Evolutionary conservation across 805 yeast genomes (phyloP).

Genomic region (Yarrowia osloensis): DNA sequence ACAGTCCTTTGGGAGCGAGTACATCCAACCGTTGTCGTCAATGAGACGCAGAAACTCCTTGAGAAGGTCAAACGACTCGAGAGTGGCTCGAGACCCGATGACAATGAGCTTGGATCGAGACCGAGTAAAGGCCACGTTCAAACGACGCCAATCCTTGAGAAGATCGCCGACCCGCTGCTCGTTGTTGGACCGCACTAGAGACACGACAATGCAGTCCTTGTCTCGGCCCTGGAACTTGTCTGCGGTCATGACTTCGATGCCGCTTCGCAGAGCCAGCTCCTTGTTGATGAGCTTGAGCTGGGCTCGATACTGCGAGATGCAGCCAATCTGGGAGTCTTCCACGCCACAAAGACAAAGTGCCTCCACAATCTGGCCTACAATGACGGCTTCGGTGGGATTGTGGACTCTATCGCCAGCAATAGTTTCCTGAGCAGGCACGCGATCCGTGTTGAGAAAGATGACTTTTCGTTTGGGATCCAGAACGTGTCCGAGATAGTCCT

Average conservation of each 20-base stretch:
- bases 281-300: slow-evolving; percentile 60
- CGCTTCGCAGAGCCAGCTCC: slow-evolving; percentile 42
- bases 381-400: slow-evolving; percentile 69
- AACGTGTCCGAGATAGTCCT: slow-evolving; percentile 59
- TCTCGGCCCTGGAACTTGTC: slow-evolving; percentile 97
- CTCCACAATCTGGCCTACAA: slow-evolving; percentile 63
- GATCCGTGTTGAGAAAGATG: slow-evolving; percentile 77
- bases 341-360: slow-evolving; percentile 64
- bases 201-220: slow-evolving; percentile 85
- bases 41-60: slow-evolving; percentile 63
- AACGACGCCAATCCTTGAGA: slow-evolving; percentile 83
- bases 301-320: slow-evolving; percentile 85
- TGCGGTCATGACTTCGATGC: slow-evolving; percentile 82
- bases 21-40: slow-evolving; percentile 62
- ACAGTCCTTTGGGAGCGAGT: slow-evolving; percentile 50
- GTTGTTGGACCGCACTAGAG: slow-evolving; percentile 80
- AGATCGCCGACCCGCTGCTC: slow-evolving; percentile 71
- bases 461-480: slow-evolving; percentile 59
- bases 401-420: slow-evolving; percentile 65
- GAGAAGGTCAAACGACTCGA: slow-evolving; percentile 54
- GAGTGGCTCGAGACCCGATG: slow-evolving; percentile 72
- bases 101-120: slow-evolving; percentile 81
- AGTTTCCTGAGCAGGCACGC: slow-evolving; percentile 58
- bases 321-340: slow-evolving; percentile 62
- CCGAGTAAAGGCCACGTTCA: slow-evolving; percentile 93